Evolutionary conservation across 192 early-diverging fungal species (phyloP).

Genomic region (Gonapodya sp.): DNA sequence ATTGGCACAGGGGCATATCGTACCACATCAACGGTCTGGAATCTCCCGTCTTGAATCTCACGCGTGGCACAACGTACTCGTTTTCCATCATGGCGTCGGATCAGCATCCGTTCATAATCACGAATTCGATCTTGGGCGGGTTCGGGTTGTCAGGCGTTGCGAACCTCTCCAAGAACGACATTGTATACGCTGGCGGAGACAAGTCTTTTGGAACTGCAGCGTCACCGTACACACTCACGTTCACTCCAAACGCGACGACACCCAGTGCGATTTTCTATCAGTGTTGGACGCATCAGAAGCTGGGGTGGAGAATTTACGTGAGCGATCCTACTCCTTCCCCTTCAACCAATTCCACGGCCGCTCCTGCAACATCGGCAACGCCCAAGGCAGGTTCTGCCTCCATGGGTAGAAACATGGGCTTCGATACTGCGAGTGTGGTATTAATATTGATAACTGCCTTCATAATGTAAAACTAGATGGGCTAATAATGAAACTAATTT

Average conservation of each 20-base stretch:
- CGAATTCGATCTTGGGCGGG: not conserved
- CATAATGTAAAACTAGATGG: too few species aligned
- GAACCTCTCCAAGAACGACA: not conserved
- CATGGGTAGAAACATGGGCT: too few species aligned
- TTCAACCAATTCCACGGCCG: too few species aligned
- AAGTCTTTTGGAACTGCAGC: not conserved
- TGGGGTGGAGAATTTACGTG: slow-evolving; percentile 1
- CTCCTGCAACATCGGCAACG: too few species aligned
- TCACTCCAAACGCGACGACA: not conserved
- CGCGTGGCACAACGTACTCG: not conserved
- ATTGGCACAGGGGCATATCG: slow-evolving; percentile 5
- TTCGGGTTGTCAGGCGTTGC: not conserved
- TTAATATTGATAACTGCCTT: too few species aligned
- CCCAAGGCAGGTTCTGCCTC: too few species aligned
- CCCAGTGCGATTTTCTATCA: not conserved
- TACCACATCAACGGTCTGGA: slow-evolving; percentile 7
- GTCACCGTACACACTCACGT: not conserved
- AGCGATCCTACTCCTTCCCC: not conserved
- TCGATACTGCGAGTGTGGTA: too few species aligned
- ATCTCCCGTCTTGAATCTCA: not conserved
- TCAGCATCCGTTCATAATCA: not conserved
- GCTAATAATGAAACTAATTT: too few species aligned
- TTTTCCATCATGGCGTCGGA: not conserved
- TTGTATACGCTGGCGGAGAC: not conserved
- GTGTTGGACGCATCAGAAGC: slow-evolving; percentile 3